phyloP scores from a whole-genome alignment of 2,329 filamentous ascomycete species.

The Trichocomaceae sp. region DNA sequence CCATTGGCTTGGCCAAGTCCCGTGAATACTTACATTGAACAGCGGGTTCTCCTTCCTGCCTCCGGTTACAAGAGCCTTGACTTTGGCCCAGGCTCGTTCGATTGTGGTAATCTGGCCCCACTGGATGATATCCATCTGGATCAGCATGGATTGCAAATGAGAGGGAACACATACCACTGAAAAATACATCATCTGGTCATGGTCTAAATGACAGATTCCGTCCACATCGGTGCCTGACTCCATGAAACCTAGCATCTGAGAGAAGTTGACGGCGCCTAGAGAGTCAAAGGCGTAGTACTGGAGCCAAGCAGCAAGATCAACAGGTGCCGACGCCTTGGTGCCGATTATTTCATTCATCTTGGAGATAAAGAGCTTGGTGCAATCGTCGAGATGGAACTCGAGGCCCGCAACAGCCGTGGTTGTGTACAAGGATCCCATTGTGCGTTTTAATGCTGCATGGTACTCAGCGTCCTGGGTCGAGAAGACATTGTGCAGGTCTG shows the following conservation, averaged over 20 bases:
- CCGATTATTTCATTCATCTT: background rate
- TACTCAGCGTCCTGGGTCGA: background rate
- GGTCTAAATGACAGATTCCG: constrained; percentile 17
- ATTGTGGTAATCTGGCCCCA: background rate
- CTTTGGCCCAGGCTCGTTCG: background rate
- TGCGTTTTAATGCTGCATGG: background rate
- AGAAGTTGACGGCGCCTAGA: constrained; percentile 27
- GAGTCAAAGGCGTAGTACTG: constrained; percentile 31
- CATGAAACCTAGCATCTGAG: constrained; percentile 24
- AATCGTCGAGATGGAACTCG: background rate
- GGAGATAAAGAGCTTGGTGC: background rate
- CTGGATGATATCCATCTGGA: background rate
- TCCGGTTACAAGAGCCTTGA: background rate
- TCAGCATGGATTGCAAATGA: background rate
- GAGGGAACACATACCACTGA: background rate
- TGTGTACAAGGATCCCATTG: background rate
- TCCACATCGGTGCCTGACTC: constrained; percentile 23
- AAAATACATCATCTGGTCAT: background rate
- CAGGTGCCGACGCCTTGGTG: background rate
- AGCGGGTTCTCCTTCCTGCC: background rate
- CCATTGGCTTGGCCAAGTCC: background rate
- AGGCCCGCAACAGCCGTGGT: background rate
- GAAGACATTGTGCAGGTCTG: background rate
- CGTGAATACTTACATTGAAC: background rate
- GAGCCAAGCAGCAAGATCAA: constrained; percentile 24